Percentiles rank a stretch among this genome's conserved stretches.
Conservation (phyloP, 208 protist species). For the Entamoeba moshkovskii region DNA sequence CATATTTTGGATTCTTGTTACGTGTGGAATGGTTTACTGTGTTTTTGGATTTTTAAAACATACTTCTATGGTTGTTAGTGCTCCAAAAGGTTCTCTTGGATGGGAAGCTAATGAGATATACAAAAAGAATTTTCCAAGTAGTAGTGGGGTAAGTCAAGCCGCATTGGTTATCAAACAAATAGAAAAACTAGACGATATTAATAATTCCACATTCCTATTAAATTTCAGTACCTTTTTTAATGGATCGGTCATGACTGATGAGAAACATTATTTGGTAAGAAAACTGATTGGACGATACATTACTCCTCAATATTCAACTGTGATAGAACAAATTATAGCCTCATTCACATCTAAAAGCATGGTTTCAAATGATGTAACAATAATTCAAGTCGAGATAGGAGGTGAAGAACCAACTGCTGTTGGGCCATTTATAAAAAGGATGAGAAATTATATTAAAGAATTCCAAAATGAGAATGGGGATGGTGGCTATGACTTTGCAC, state of each 20-base stretch:
- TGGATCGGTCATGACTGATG: not conserved
- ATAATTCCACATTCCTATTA: not conserved
- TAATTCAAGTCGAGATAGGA: not conserved
- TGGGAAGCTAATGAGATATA: not conserved
- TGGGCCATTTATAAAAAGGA: not conserved
- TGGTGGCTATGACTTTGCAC: not conserved
- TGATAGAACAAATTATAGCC: not conserved
- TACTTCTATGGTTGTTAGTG: not conserved
- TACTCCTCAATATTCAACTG: not conserved
- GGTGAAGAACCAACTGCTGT: not conserved
- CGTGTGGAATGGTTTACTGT: not conserved
- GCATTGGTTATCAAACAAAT: not conserved
- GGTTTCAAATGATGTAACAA: not conserved
- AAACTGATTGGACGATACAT: not conserved
- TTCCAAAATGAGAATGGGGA: not conserved
- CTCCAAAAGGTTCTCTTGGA: not conserved
- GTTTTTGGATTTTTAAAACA: not conserved
- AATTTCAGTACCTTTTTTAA: not conserved
- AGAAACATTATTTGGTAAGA: not conserved
- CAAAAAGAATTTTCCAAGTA: not conserved
- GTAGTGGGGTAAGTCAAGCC: not conserved
- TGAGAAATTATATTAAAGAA: not conserved
- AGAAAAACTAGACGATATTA: not conserved
- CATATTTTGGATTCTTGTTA: not conserved
- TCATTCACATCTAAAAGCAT: not conserved